A percentile compares a stretch with the other conserved stretches of the same genome.
phyloP scores from a whole-genome alignment of 2,329 filamentous ascomycete species.

The Nannizzia gypsea region DNA sequence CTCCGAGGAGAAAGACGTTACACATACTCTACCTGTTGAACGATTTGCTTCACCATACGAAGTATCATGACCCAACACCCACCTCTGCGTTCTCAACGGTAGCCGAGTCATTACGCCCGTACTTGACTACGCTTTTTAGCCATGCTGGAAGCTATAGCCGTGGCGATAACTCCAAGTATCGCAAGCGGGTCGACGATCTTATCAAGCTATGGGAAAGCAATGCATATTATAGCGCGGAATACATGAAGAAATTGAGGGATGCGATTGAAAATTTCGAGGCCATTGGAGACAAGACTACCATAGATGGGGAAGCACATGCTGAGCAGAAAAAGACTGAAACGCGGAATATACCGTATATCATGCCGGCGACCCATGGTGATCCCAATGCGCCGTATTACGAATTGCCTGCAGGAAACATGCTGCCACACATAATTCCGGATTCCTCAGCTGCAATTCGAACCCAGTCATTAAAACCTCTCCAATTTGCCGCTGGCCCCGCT shows the following conservation, averaged over 20 bases:
- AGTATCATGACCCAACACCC: conserved; percentile 36
- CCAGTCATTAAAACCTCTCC: conserved; percentile 57
- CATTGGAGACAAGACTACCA: conserved; percentile 22
- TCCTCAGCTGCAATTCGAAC: conserved; percentile 63
- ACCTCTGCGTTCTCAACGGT: conserved; percentile 38
- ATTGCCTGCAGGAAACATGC: conserved; percentile 67
- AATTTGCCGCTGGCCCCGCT: conserved; percentile 56
- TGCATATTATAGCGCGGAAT: conserved; percentile 46
- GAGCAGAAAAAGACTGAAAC: conserved; percentile 34
- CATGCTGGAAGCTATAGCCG: conserved; percentile 44
- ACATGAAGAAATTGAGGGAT: conserved; percentile 49
- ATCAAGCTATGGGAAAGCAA: conserved; percentile 60
- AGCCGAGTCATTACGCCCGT: conserved; percentile 45
- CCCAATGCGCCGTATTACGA: conserved; percentile 64
- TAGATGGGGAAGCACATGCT: conserved; percentile 19
- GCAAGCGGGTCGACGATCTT: conserved; percentile 51
- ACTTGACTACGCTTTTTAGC: conserved; percentile 51
- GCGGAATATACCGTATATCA: conserved; percentile 49
- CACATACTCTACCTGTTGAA: conserved; percentile 68
- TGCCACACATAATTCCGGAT: conserved; percentile 66
- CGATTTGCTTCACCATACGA: conserved; percentile 62
- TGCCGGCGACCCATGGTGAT: conserved; percentile 71
- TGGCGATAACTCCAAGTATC: conserved; percentile 52
- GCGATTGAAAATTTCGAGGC: conserved; percentile 39
- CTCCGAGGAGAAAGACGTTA: conserved; percentile 55